Conservation (phyloP, 83 land plant species). For the Larix sibirica region DNA sequence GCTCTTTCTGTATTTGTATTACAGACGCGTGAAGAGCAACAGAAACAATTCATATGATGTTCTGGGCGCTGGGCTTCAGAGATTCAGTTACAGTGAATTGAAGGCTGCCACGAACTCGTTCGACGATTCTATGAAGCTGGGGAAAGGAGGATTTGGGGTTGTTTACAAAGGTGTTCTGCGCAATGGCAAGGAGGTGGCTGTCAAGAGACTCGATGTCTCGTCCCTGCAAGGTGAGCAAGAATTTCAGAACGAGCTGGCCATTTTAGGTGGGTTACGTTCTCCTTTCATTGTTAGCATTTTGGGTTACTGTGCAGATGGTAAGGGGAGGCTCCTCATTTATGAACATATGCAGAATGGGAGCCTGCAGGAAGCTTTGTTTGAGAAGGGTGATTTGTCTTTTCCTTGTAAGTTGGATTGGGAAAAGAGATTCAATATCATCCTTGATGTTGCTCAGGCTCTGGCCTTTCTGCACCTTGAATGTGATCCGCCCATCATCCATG, state of each 20-base stretch:
- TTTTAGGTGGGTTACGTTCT: conserved; percentile 66
- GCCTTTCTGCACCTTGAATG: conserved; percentile 72
- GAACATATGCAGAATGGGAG: conserved; percentile 35
- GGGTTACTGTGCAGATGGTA: conserved; percentile 66
- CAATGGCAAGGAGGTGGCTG: conserved; percentile 76
- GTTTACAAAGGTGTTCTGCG: conserved; percentile 67
- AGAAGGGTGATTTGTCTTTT: conserved; percentile 29
- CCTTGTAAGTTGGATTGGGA: conserved; percentile 44
- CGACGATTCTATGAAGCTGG: conserved; percentile 43
- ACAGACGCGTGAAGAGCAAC: conserved; percentile 7
- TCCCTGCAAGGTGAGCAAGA: conserved; percentile 65
- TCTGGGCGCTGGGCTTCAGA: conserved; percentile 17
- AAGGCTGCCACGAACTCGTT: conserved; percentile 56
- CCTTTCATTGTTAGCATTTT: conserved; percentile 76
- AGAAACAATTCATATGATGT: neutral
- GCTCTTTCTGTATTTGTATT: neutral
- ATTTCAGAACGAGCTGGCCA: conserved; percentile 82
- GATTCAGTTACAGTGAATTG: conserved; percentile 35
- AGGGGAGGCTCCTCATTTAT: neutral
- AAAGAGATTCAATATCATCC: conserved; percentile 54
- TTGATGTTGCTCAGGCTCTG: conserved; percentile 67
- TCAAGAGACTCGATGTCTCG: conserved; percentile 59
- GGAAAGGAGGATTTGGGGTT: conserved; percentile 82
- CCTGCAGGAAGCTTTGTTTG: conserved; percentile 81
- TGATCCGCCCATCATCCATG: neutral